Percentiles rank a stretch among this genome's conserved stretches.
These are phyloP conservation scores for Linnemannia hyalina DNA, from an alignment of 192 early-diverging fungal species.

Conservation along the genomic window DNA sequence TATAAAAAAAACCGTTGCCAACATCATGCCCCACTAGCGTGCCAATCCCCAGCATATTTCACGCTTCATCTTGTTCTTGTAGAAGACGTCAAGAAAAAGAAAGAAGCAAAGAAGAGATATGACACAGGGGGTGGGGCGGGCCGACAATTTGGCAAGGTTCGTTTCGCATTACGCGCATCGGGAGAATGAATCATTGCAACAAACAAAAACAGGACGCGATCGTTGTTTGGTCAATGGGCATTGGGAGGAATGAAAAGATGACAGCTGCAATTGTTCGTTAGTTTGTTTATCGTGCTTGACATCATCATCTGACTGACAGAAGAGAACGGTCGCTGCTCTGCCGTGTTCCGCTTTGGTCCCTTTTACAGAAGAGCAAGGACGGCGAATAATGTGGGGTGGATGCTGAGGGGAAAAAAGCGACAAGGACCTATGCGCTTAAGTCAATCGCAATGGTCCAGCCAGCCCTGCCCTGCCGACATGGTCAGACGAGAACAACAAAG, in stretches of 20 bases:
- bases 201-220: too few species aligned
- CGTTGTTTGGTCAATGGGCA: background rate
- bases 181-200: too few species aligned
- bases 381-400: background rate
- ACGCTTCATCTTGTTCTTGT: background rate
- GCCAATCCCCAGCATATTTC: background rate
- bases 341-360: background rate
- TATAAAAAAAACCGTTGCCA: background rate
- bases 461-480: background rate
- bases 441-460: background rate
- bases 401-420: background rate
- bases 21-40: too few species aligned
- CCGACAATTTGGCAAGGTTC: background rate
- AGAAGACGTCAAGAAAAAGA: background rate
- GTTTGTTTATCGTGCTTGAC: background rate
- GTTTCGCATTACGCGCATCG: background rate
- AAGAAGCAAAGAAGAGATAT: background rate
- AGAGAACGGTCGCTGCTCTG: background rate
- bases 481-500: background rate
- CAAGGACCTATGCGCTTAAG: background rate
- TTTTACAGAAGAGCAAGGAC: background rate
- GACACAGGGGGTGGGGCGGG: background rate
- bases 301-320: slow-evolving; percentile 1
- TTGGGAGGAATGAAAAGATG: background rate
- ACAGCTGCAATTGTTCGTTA: background rate